Evolutionary conservation across 306 rosid genomes (phyloP).

Genomic region (Abrus precatorius): DNA sequence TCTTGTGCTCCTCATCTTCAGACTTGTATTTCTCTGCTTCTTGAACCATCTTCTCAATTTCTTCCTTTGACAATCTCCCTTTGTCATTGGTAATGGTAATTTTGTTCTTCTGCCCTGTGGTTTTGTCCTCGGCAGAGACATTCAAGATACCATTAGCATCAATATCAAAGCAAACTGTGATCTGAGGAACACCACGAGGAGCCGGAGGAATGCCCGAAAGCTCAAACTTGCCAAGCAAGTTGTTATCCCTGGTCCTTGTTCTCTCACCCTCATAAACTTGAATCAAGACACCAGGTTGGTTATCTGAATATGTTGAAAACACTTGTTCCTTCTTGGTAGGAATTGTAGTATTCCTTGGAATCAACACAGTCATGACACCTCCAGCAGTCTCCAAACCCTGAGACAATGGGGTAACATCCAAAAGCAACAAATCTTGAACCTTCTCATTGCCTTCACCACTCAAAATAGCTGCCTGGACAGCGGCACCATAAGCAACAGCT

Average conservation of each 20-base stretch:
- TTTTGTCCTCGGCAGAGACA: constrained; percentile 79
- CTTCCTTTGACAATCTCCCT: constrained; percentile 79
- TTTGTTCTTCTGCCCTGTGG: constrained; percentile 83
- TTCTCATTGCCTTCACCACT: constrained; percentile 83
- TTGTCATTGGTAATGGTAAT: constrained; percentile 84
- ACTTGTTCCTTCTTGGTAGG: constrained; percentile 85
- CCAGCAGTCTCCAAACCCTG: constrained; percentile 79
- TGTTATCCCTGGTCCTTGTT: constrained; percentile 73
- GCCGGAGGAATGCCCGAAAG: constrained; percentile 88
- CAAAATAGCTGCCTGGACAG: constrained; percentile 81
- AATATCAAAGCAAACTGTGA: constrained; percentile 76
- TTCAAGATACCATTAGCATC: constrained; percentile 80
- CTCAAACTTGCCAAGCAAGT: constrained; percentile 77
- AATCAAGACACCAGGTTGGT: constrained; percentile 81
- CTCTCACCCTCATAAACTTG: constrained; percentile 85
- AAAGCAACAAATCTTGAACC: constrained; percentile 76
- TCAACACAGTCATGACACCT: constrained; percentile 80
- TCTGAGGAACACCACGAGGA: constrained; percentile 82
- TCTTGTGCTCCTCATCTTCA: constrained; percentile 86
- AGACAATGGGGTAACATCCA: constrained; percentile 80
- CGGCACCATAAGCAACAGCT: constrained; percentile 84
- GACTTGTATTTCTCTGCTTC: constrained; percentile 87
- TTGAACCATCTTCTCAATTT: constrained; percentile 83
- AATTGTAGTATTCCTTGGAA: constrained; percentile 77
- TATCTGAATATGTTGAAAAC: constrained; percentile 76